Percentiles rank a stretch among this genome's conserved stretches.
Conservation (phyloP, 805 yeast species). For the Cyberlindnera amylophila region DNA sequence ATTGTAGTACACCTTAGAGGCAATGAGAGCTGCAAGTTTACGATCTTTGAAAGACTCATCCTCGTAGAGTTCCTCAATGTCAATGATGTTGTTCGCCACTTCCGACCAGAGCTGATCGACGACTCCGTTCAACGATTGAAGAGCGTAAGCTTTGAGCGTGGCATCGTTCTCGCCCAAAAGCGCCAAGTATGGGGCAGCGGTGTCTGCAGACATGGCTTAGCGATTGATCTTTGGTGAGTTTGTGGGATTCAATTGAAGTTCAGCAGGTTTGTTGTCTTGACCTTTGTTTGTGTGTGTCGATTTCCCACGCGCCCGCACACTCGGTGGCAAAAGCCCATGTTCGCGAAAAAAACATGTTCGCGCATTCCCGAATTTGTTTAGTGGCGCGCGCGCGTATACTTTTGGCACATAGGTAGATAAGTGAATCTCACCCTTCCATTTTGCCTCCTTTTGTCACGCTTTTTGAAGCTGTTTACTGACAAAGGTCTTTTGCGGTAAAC, state of each 20-base stretch:
- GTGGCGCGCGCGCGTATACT: too few relatives aligned
- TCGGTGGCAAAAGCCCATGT: too few relatives aligned
- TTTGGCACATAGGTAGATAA: too few relatives aligned
- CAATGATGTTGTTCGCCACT: conserved; percentile 83
- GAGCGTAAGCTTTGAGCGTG: conserved; percentile 76
- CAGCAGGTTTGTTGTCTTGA: background rate
- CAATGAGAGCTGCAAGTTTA: conserved; percentile 83
- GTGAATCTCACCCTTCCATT: too few relatives aligned
- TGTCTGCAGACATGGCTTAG: conserved; percentile 23
- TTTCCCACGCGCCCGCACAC: too few relatives aligned
- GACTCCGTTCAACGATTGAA: conserved; percentile 70
- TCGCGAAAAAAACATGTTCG: too few relatives aligned
- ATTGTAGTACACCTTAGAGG: conserved; percentile 87
- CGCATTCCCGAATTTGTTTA: too few relatives aligned
- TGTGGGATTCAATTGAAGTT: background rate
- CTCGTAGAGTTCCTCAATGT: conserved; percentile 88
- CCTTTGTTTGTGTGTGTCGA: background rate
- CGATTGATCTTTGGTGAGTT: background rate
- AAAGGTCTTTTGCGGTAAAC: background rate
- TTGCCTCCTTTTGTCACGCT: background rate
- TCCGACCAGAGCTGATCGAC: conserved; percentile 97
- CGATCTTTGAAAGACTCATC: conserved; percentile 74
- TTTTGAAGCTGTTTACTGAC: background rate
- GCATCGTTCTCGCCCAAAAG: conserved; percentile 80
- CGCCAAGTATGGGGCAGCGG: conserved; percentile 92